Conservation (phyloP, 1,284 basidiomycete species). For the Inonotus hispidus region DNA sequence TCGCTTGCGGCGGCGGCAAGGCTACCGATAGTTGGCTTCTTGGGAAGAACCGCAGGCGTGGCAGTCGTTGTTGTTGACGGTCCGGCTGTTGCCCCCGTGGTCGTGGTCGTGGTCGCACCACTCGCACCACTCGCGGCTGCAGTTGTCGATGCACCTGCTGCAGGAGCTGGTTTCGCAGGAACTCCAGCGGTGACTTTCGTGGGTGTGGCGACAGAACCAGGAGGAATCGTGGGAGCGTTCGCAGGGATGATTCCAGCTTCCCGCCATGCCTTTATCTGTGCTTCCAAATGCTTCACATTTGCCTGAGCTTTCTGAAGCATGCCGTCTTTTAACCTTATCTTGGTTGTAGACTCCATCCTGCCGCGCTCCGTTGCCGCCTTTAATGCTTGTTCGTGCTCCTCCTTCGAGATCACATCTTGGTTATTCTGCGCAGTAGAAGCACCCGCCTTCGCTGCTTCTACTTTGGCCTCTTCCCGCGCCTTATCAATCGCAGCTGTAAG, state of each 20-base stretch:
- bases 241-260: conserved; percentile 40
- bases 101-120: conserved; percentile 20
- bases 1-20: conserved; percentile 2
- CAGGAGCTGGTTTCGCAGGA: conserved; percentile 9
- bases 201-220: conserved; percentile 21
- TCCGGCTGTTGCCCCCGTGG: conserved; percentile 21
- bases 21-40: conserved; percentile 20
- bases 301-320: conserved; percentile 54
- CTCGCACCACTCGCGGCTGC: conserved; percentile 21
- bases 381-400: conserved; percentile 49
- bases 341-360: conserved; percentile 52
- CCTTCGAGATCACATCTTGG: conserved; percentile 33
- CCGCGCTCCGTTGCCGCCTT: conserved; percentile 61
- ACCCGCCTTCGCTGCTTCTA: conserved; percentile 40
- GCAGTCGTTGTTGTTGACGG: conserved; percentile 15
- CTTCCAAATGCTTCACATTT: conserved; percentile 62
- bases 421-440: conserved; percentile 33
- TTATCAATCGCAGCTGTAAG: conserved; percentile 35
- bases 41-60: conserved; percentile 23
- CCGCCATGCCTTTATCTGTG: conserved; percentile 51
- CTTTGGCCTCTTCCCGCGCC: conserved; percentile 38
- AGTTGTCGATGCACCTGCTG: conserved; percentile 16
- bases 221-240: conserved; percentile 18
- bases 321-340: conserved; percentile 62
- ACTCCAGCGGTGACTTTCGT: neutral